These are phyloP conservation scores for Venturia oleaginea DNA, from an alignment of 2,329 filamentous ascomycete genomes.

Conservation along the genomic window DNA sequence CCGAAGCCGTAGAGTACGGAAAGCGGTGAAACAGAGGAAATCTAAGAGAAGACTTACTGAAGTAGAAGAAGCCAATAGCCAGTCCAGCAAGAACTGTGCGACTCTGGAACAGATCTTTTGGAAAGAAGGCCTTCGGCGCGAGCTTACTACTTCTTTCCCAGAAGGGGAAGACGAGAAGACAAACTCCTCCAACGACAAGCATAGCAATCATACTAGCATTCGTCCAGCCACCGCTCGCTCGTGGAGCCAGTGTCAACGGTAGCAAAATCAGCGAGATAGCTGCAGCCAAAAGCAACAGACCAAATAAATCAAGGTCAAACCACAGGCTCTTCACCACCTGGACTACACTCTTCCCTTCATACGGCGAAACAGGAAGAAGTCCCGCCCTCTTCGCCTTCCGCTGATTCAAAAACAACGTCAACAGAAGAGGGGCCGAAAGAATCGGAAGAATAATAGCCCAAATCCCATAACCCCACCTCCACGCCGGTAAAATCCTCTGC, in stretches of 20 bases:
- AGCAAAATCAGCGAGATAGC: conserved; percentile 45
- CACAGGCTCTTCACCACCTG: conserved; percentile 38
- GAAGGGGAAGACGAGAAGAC: conserved; percentile 46
- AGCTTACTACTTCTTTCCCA: conserved; percentile 45
- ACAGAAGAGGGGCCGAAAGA: conserved; percentile 45
- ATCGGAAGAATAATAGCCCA: conserved; percentile 53
- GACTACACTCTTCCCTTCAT: conserved; percentile 25
- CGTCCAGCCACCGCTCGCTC: conserved; percentile 31
- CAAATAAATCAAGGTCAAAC: conserved; percentile 45
- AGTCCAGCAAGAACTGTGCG: conserved; percentile 55
- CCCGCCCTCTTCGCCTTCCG: conserved; percentile 42
- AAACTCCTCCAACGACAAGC: conserved; percentile 49
- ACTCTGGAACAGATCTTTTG: conserved; percentile 50
- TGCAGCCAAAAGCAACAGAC: conserved; percentile 38
- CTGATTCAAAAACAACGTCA: conserved; percentile 44
- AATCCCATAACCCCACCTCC: conserved; percentile 56
- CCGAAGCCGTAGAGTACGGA: no score
- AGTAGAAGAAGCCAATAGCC: conserved; percentile 58
- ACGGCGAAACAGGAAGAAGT: conserved; percentile 33
- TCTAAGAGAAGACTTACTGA: conserved; percentile 42
- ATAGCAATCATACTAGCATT: conserved; percentile 40
- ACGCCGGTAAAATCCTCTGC: conserved; percentile 40
- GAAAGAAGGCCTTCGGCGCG: conserved; percentile 49
- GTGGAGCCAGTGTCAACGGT: conserved; percentile 35
- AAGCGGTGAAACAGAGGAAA: no score